Evolutionary conservation across 2,329 filamentous ascomycete genomes (phyloP).

Genomic region (Colletotrichum shisoi): DNA sequence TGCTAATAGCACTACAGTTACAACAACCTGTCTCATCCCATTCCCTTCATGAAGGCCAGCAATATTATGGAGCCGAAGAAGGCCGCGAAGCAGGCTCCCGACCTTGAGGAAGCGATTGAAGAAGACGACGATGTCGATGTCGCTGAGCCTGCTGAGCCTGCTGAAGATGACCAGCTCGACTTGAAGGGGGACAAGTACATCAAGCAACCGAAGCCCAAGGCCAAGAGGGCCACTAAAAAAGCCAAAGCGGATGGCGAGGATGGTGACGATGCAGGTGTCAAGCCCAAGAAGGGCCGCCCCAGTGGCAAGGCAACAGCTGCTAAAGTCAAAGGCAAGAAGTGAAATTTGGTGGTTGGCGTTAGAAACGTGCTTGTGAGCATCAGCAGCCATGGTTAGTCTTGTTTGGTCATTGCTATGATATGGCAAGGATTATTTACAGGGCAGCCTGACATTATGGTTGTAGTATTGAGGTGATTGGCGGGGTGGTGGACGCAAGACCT

Average conservation of each 20-base stretch:
- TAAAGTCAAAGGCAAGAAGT: slow-evolving; percentile 60
- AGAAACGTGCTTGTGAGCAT: background rate
- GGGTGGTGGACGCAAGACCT: background rate
- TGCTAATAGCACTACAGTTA: slow-evolving; percentile 64
- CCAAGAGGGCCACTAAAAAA: slow-evolving; percentile 51
- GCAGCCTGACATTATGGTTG: background rate
- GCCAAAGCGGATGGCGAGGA: slow-evolving; percentile 58
- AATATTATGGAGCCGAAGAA: slow-evolving; percentile 77
- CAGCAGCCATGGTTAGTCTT: too few relatives aligned
- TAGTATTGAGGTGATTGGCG: background rate
- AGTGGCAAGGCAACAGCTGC: slow-evolving; percentile 52
- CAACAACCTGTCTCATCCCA: slow-evolving; percentile 83
- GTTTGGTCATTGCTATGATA: background rate
- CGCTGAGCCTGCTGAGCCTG: slow-evolving; percentile 65
- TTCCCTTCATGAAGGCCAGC: slow-evolving; percentile 96
- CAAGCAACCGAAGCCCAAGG: slow-evolving; percentile 80
- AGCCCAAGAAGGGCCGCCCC: slow-evolving; percentile 59
- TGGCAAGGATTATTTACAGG: background rate
- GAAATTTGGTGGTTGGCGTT: background rate
- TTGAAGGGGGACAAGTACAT: slow-evolving; percentile 96
- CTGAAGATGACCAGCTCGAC: slow-evolving; percentile 80
- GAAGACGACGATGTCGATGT: slow-evolving; percentile 81
- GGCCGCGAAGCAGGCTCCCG: slow-evolving; percentile 77
- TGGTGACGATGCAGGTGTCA: slow-evolving; percentile 61
- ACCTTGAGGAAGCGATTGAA: slow-evolving; percentile 95